Evolutionary conservation across 345 rosid genomes (phyloP).

Genomic region (Melaleuca quinquenervia): DNA sequence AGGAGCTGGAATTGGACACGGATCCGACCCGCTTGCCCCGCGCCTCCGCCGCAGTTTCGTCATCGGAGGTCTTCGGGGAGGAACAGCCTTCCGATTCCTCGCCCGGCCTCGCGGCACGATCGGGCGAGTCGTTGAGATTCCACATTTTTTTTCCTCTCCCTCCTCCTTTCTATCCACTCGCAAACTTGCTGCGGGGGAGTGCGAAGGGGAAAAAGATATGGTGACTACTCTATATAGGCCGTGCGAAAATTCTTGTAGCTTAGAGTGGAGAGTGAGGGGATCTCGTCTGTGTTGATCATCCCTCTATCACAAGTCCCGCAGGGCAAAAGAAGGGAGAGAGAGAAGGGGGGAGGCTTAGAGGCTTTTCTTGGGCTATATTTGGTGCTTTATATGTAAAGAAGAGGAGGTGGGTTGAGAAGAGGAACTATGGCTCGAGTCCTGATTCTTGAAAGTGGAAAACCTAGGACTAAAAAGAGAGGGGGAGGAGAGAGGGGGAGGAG

Average conservation of each 20-base stretch:
- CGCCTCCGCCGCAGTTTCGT: slow-evolving; percentile 9
- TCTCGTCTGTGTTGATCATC: too few species aligned
- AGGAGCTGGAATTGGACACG: slow-evolving; percentile 71
- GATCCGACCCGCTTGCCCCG: slow-evolving; percentile 64
- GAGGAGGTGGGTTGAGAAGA: background rate
- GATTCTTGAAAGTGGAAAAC: background rate
- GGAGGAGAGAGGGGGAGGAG: background rate
- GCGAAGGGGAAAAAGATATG: background rate
- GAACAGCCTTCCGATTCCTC: slow-evolving; percentile 44
- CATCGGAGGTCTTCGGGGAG: slow-evolving; percentile 22
- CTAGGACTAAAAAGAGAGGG: background rate
- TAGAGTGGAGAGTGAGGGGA: background rate
- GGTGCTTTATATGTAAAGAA: background rate
- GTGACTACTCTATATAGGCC: background rate
- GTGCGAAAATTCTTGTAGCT: background rate
- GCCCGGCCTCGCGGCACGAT: slow-evolving; percentile 15
- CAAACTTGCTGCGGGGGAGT: background rate
- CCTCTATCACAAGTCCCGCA: too few species aligned
- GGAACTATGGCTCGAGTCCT: background rate
- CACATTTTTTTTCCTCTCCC: slow-evolving; percentile 32
- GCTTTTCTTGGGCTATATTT: background rate
- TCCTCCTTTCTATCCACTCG: background rate
- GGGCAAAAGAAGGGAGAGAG: too few species aligned
- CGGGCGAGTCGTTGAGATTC: slow-evolving; percentile 71
- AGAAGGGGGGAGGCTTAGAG: background rate